Evolutionary conservation across 495 filamentous ascomycete species (phyloP), one percentile per base, ranked within the genome.

Genomic region (Xylaria venustula): DNA sequence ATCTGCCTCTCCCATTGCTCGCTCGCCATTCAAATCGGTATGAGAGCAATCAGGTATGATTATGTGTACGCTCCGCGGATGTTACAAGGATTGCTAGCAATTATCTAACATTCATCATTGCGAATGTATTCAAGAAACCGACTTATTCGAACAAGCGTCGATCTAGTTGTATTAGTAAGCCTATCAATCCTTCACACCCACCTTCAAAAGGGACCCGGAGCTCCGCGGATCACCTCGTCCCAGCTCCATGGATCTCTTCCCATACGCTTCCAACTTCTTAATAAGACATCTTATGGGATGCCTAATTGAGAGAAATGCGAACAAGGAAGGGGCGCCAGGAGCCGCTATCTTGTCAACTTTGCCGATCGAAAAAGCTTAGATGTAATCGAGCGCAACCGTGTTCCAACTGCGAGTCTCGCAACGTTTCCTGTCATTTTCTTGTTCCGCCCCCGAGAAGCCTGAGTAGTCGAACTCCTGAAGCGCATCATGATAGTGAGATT

Each of bases 311-410:
- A n/a, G n/a, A n/a, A n/a, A 64, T 67, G 63, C 55, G 53, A 20
- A 63, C 45, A 54, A 25, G 5, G 14, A 68, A 49, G 60, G 37
- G 68, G 4, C 67, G 79, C 57, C 79, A 80, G 60, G 77, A 81
- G 36, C 80, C 80, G 0, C 80, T 81, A 2, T 81, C 79, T 0
- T 84, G 81, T 54, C 74, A 76, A 42, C 68, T 62, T 12, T 80
- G 77, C 55, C 72, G 77, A 26, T 66, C 61, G 50, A 80, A 79
- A 58, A 80, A 80, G 64, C 62, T 80, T 32, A 79, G 75, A 66
- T 80, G 77, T 52, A 71, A 79, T 62, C 73, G 77, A 7, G 62
- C 65, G 12, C 66, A 67, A 20, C 81, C 81, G 19, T 83, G 81
- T 58, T 70, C 70, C 17, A 83, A 76, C 49, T 84, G 81, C 54